These are phyloP conservation scores for Piper longum DNA, from an alignment of 164 flowering plant genomes.

Conservation along the genomic window DNA sequence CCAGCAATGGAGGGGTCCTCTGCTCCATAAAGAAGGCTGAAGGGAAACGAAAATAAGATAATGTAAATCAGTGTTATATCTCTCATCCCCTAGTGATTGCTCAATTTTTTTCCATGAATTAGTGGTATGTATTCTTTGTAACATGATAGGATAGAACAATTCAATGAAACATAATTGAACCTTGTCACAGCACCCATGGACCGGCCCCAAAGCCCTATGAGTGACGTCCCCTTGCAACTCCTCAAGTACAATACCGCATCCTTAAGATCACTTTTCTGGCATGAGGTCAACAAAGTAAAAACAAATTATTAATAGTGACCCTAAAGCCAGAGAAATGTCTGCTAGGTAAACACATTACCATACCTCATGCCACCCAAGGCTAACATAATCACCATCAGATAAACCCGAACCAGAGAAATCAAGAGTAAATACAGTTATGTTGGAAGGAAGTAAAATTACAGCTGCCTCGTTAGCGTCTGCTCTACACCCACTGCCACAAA, in stretches of 20 bases:
- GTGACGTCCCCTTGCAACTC: conserved; percentile 49
- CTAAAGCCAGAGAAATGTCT: neutral
- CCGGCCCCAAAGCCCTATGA: conserved; percentile 96
- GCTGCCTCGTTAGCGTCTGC: conserved; percentile 98
- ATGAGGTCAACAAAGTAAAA: conserved; percentile 5
- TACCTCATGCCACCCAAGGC: conserved; percentile 99
- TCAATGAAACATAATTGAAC: conserved; percentile 14
- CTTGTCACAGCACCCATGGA: conserved; percentile 99
- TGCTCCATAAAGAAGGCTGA: conserved; percentile 95
- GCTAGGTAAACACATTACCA: conserved; percentile 3
- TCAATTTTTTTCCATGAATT: neutral
- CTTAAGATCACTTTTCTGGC: conserved; percentile 81
- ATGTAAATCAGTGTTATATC: too few relatives aligned
- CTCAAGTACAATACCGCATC: conserved; percentile 59
- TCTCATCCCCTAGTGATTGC: neutral
- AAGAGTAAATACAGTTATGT: conserved; percentile 87
- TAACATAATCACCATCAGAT: conserved; percentile 87
- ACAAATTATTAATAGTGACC: neutral
- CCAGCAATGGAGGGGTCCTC: conserved; percentile 97
- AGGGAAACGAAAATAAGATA: conserved; percentile 3
- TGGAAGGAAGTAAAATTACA: conserved; percentile 73
- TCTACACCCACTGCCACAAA: conserved; percentile 67
- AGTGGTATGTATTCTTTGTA: neutral
- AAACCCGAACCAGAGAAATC: conserved; percentile 97
- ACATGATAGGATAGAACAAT: neutral